These are phyloP conservation scores for Lactarius hatsudake DNA, from an alignment of 768 basidiomycete genomes.

Conservation along the genomic window DNA sequence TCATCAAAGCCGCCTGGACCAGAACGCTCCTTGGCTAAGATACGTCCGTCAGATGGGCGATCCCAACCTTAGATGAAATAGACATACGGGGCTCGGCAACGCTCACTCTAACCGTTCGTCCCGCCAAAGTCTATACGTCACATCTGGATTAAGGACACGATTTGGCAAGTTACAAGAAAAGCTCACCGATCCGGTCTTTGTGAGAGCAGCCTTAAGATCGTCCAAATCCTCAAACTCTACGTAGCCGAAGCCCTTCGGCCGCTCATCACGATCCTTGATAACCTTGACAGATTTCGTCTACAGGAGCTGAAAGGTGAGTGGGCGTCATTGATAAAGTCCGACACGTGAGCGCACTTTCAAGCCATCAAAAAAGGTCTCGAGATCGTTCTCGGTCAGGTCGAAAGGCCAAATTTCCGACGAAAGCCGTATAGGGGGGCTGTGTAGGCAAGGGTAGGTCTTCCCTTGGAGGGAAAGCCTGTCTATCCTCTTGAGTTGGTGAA, in stretches of 20 bases:
- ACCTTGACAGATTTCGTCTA: slow-evolving; percentile 87
- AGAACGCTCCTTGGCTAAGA: slow-evolving; percentile 70
- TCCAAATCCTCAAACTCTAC: slow-evolving; percentile 91
- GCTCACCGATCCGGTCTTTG: slow-evolving; percentile 67
- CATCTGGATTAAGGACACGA: neutral
- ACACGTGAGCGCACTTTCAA: slow-evolving; percentile 46
- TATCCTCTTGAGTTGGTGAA: slow-evolving; percentile 44
- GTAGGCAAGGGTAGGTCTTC: slow-evolving; percentile 97
- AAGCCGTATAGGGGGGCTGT: slow-evolving; percentile 93
- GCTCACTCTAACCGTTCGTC: slow-evolving; percentile 81
- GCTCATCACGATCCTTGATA: slow-evolving; percentile 89
- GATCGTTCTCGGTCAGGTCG: slow-evolving; percentile 82
- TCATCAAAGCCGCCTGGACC: slow-evolving; percentile 60
- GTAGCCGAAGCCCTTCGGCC: slow-evolving; percentile 97
- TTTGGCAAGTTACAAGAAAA: neutral
- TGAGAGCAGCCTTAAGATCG: slow-evolving; percentile 78
- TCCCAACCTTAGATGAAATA: neutral
- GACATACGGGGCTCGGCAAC: slow-evolving; percentile 94
- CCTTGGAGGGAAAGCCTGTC: slow-evolving; percentile 56
- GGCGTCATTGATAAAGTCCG: neutral
- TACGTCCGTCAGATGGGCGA: slow-evolving; percentile 2
- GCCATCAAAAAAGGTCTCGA: slow-evolving; percentile 76
- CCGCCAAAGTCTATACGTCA: slow-evolving; percentile 56
- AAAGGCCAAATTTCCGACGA: slow-evolving; percentile 92
- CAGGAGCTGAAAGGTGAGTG: neutral